Conservation (phyloP, 805 yeast species). For the Metschnikowia shivogae region DNA sequence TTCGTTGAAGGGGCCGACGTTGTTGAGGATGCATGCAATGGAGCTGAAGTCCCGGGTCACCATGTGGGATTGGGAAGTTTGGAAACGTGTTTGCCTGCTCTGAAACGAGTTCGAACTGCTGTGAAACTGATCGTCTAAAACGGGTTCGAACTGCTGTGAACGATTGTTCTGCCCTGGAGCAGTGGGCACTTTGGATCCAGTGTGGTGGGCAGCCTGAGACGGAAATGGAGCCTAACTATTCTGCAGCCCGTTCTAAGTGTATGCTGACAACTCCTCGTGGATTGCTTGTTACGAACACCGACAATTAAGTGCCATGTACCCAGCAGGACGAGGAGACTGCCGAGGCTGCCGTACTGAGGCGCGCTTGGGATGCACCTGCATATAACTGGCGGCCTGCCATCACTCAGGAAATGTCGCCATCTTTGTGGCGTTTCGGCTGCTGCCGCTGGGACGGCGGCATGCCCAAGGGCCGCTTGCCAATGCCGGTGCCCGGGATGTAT, state of each 20-base stretch:
- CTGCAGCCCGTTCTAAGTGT: no score
- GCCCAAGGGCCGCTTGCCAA: conserved; percentile 29
- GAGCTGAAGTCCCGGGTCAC: conserved; percentile 15
- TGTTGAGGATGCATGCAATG: conserved; percentile 19
- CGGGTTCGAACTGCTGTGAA: no score
- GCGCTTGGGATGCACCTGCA: not conserved
- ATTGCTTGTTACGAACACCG: no score
- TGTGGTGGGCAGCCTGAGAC: no score
- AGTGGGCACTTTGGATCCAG: not conserved
- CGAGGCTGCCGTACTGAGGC: not conserved
- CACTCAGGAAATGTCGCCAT: not conserved
- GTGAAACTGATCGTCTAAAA: no score
- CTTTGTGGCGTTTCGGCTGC: conserved; percentile 24
- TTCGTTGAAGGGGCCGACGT: conserved; percentile 39
- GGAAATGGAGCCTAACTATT: no score
- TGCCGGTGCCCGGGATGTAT: conserved; percentile 1
- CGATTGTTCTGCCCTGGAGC: not conserved
- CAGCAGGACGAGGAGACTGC: no score
- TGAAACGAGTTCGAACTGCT: no score
- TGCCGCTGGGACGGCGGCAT: conserved; percentile 32
- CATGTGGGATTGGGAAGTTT: not conserved
- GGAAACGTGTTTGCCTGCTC: no score
- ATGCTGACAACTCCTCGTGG: no score
- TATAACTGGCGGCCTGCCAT: no score
- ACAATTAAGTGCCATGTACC: no score